A percentile compares a stretch with the other conserved stretches of the same genome.
These are phyloP conservation scores for Yamadazyma conglobata DNA, from an alignment of 1,139 yeast genomes.

Conservation along the genomic window DNA sequence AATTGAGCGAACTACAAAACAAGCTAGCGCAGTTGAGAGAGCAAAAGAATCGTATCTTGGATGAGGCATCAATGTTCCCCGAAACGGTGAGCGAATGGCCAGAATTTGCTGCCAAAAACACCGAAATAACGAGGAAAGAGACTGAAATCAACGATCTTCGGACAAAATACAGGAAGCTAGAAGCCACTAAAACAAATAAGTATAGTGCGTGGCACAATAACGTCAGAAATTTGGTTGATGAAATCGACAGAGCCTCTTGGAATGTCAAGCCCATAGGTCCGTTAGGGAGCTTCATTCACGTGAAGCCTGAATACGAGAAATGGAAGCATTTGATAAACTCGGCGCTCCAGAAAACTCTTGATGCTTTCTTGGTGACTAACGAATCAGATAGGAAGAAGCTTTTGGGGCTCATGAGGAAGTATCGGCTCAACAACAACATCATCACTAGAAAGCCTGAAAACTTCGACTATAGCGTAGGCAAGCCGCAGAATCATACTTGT, in stretches of 20 bases:
- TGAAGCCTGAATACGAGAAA: slow-evolving; percentile 51
- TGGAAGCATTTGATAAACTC: slow-evolving; percentile 68
- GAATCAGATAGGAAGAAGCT: slow-evolving; percentile 57
- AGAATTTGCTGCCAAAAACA: not conserved
- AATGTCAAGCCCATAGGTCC: slow-evolving; percentile 75
- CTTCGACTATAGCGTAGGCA: slow-evolving; percentile 47
- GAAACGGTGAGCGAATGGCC: not conserved
- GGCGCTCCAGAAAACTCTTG: slow-evolving; percentile 42
- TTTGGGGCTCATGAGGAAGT: slow-evolving; percentile 35
- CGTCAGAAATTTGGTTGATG: slow-evolving; percentile 39
- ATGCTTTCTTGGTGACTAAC: slow-evolving; percentile 65
- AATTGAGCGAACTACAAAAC: not conserved
- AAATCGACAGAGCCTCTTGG: slow-evolving; percentile 40
- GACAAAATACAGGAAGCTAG: slow-evolving; percentile 16
- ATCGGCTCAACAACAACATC: slow-evolving; percentile 30
- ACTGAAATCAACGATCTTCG: slow-evolving; percentile 13
- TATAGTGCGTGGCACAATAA: slow-evolving; percentile 48
- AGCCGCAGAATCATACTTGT: slow-evolving; percentile 32
- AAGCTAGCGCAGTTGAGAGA: not conserved
- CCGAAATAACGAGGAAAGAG: slow-evolving; percentile 1
- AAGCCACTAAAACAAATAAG: slow-evolving; percentile 23
- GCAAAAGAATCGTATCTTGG: not conserved
- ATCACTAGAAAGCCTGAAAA: slow-evolving; percentile 54
- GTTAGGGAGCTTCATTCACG: slow-evolving; percentile 57
- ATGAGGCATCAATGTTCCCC: not conserved